phyloP scores from a whole-genome alignment of 352 stramenopile genomes.

The Globisporangium barbulae region DNA sequence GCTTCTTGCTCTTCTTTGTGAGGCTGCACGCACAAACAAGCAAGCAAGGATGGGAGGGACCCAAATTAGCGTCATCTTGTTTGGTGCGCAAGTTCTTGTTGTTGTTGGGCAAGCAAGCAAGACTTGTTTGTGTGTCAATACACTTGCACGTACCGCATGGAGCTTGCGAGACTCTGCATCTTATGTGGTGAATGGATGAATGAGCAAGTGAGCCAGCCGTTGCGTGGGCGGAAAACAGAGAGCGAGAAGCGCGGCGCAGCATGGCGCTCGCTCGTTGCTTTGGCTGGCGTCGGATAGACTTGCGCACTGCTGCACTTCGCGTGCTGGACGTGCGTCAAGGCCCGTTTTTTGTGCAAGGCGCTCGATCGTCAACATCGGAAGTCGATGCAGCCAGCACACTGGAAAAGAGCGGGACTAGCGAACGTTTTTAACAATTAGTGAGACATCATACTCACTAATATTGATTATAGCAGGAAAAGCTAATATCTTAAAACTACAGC shows the following conservation, averaged over 20 bases:
- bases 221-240: background rate
- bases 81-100: background rate
- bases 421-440: too few relatives aligned
- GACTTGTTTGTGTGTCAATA: background rate
- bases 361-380: background rate
- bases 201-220: background rate
- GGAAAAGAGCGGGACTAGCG: background rate
- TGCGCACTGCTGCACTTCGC: background rate
- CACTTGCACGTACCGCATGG: conserved; percentile 3
- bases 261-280: background rate
- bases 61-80: background rate
- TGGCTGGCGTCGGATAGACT: background rate
- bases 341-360: background rate
- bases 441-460: too few relatives aligned
- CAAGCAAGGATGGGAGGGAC: background rate
- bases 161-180: conserved; percentile 13
- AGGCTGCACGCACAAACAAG: background rate
- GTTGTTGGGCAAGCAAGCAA: background rate
- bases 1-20: background rate
- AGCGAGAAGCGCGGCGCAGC: background rate
- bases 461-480: too few relatives aligned
- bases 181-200: background rate
- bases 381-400: background rate
- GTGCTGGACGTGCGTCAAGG: background rate
- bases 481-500: too few relatives aligned